These are phyloP conservation scores for Cucumis melo DNA, from an alignment of 306 rosid species.

Conservation along the genomic window DNA sequence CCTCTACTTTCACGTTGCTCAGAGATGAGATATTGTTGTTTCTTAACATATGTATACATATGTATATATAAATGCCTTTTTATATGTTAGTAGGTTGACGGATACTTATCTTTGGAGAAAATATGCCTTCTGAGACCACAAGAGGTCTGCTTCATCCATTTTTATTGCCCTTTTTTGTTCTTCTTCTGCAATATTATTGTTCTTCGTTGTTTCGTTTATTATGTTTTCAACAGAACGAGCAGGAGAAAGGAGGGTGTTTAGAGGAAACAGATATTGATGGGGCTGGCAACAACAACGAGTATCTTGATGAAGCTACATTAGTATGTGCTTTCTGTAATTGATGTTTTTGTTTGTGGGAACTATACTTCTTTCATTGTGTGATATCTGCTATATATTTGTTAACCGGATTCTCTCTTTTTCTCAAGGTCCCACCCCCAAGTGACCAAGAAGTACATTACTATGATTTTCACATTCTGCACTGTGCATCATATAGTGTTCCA, in stretches of 20 bases:
- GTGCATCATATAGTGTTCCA: constrained; percentile 68
- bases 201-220: not conserved
- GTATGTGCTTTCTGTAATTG: constrained; percentile 31
- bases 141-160: constrained; percentile 18
- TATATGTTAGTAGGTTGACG: constrained; percentile 20
- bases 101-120: constrained; percentile 62
- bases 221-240: constrained; percentile 19
- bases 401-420: constrained; percentile 5
- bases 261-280: constrained; percentile 14
- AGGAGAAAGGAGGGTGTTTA: constrained; percentile 9
- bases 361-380: not conserved
- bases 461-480: constrained; percentile 59
- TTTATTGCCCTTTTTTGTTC: not conserved
- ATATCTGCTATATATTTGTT: not conserved
- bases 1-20: not conserved
- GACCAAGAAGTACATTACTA: constrained; percentile 27
- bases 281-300: constrained; percentile 23
- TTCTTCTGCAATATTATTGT: not conserved
- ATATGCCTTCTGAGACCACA: constrained; percentile 23
- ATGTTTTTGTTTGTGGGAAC: not conserved
- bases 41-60: not conserved
- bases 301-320: constrained; percentile 44
- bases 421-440: constrained; percentile 30
- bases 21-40: not conserved
- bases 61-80: not conserved